Percentiles rank a stretch among this genome's conserved stretches.
Conservation (phyloP, 2,329 filamentous ascomycete species). For the Hypoxylon sp. region DNA sequence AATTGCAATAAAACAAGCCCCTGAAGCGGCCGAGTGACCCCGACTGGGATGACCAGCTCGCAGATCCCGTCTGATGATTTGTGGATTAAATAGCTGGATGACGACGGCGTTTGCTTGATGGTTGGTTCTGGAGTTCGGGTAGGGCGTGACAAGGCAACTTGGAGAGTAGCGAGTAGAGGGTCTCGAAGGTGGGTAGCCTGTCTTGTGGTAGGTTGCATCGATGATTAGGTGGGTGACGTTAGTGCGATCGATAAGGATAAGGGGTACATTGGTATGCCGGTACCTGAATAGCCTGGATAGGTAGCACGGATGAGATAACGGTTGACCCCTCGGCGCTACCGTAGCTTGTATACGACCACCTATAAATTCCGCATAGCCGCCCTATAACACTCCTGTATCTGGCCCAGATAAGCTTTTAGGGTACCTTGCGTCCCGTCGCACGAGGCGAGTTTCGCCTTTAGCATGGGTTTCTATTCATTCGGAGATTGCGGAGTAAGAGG, state of each 20-base stretch:
- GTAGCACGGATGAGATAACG: slow-evolving; percentile 19
- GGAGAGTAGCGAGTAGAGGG: slow-evolving; percentile 23
- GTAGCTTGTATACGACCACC: slow-evolving; percentile 5
- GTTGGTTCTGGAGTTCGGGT: slow-evolving; percentile 8
- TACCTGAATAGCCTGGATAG: slow-evolving; percentile 18
- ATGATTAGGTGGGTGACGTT: slow-evolving; percentile 37
- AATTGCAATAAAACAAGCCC: slow-evolving; percentile 9
- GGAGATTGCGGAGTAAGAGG: slow-evolving; percentile 26
- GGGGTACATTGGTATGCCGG: slow-evolving; percentile 13
- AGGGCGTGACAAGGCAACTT: slow-evolving; percentile 2
- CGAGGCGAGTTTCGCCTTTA: slow-evolving; percentile 8
- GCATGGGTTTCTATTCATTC: slow-evolving; percentile 7
- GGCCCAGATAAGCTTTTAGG: slow-evolving; percentile 18
- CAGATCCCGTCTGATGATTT: slow-evolving; percentile 15
- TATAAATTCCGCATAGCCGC: neutral
- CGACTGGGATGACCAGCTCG: slow-evolving; percentile 31
- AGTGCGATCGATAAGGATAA: slow-evolving; percentile 37
- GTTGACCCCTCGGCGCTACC: slow-evolving; percentile 16
- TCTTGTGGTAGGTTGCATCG: slow-evolving; percentile 26
- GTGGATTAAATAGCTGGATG: slow-evolving; percentile 4
- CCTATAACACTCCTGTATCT: neutral
- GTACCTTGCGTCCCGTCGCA: slow-evolving; percentile 27
- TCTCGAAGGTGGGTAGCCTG: slow-evolving; percentile 37
- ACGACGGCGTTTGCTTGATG: slow-evolving; percentile 11
- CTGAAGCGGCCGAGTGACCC: slow-evolving; percentile 26